Percentiles rank a stretch among this genome's conserved stretches.
Conservation (phyloP, 129 eudicot species). For the Apium graveolens region DNA sequence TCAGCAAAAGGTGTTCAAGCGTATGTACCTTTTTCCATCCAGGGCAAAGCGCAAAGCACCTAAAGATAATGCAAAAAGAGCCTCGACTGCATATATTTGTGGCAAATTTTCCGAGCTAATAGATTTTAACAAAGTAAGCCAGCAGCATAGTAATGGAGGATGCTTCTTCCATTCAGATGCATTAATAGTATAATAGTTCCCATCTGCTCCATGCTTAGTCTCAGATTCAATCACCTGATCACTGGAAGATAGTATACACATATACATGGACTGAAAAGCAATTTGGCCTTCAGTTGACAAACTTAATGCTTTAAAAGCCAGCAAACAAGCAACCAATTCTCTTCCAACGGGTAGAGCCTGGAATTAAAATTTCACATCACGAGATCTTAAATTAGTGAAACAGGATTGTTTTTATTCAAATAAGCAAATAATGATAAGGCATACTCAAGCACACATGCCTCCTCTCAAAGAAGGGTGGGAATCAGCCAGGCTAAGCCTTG, state of each 20-base stretch:
- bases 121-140: constrained; percentile 47
- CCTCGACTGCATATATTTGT: constrained; percentile 35
- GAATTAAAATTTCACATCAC: not conserved
- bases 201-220: constrained; percentile 22
- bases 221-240: constrained; percentile 38
- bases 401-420: not conserved
- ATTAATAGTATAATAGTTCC: constrained; percentile 16
- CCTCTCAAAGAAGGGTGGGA: not conserved
- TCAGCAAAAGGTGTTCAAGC: not conserved
- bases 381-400: not conserved
- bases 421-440: not conserved
- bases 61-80: constrained; percentile 40
- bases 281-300: constrained; percentile 47
- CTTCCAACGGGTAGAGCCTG: constrained; percentile 80
- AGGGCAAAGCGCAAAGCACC: constrained; percentile 71
- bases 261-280: constrained; percentile 43
- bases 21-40: constrained; percentile 55
- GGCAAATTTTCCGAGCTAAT: constrained; percentile 48
- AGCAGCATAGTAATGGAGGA: constrained; percentile 65
- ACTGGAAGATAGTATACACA: constrained; percentile 25
- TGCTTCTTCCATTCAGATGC: constrained; percentile 45
- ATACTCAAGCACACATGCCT: not conserved
- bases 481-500: not conserved
- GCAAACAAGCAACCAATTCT: constrained; percentile 74
- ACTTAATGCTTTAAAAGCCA: constrained; percentile 54